phyloP scores from a whole-genome alignment of 306 rosid genomes.

The Vigna reflexopilosa region DNA sequence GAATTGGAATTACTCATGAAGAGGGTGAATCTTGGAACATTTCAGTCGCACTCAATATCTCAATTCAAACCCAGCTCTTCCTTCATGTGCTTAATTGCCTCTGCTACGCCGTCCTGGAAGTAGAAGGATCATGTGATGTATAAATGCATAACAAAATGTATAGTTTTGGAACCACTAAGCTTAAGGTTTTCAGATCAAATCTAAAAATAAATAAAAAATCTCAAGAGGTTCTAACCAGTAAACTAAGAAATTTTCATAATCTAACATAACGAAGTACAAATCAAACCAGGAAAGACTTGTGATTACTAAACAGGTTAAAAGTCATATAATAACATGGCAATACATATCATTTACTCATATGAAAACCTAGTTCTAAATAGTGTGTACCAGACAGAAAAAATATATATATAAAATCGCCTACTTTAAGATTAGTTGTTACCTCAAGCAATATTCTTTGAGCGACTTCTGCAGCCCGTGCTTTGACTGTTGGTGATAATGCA shows the following conservation, averaged over 20 bases:
- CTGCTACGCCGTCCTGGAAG: slow-evolving; percentile 79
- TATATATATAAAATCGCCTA: neutral
- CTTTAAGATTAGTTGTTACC: slow-evolving; percentile 55
- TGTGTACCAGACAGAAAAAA: neutral
- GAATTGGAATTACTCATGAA: slow-evolving; percentile 2
- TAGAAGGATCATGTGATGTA: slow-evolving; percentile 19
- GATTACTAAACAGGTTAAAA: too few species aligned
- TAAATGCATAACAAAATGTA: slow-evolving; percentile 14
- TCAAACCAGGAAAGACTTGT: too few species aligned
- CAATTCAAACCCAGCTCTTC: slow-evolving; percentile 54
- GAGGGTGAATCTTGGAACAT: slow-evolving; percentile 11
- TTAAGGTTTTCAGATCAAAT: neutral
- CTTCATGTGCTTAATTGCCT: slow-evolving; percentile 66
- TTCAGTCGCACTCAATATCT: slow-evolving; percentile 26
- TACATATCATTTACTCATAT: neutral
- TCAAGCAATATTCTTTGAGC: slow-evolving; percentile 61
- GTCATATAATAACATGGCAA: neutral
- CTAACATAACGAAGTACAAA: too few species aligned
- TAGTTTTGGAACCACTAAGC: neutral
- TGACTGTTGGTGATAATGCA: slow-evolving; percentile 66
- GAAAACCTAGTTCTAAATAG: slow-evolving; percentile 8
- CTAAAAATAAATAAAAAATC: neutral
- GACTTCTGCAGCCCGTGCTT: slow-evolving; percentile 66
- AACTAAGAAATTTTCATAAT: neutral
- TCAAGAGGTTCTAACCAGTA: neutral